Evolutionary conservation across 2,329 filamentous ascomycete species (phyloP).

Genomic region (Trematosphaeria pertusa): DNA sequence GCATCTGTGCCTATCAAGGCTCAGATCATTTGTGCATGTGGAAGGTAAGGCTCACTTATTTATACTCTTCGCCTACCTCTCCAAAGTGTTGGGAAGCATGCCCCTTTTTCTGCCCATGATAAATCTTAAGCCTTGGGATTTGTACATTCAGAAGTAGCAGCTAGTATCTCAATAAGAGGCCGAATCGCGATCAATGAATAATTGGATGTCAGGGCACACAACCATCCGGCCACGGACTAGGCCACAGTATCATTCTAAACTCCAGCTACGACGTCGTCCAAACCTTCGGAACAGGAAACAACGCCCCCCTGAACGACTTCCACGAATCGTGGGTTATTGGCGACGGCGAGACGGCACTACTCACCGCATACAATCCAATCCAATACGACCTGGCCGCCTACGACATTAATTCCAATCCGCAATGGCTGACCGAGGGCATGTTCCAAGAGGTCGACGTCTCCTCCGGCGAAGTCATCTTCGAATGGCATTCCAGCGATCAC

Average conservation of each 20-base stretch:
- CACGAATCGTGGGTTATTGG: conserved; percentile 60
- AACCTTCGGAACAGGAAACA: conserved; percentile 51
- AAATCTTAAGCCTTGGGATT: no score
- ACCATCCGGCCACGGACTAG: conserved; percentile 47
- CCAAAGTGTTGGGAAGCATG: no score
- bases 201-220: no score
- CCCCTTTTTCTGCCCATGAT: no score
- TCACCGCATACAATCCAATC: conserved; percentile 30
- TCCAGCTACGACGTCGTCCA: conserved; percentile 57
- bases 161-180: no score
- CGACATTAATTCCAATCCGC: conserved; percentile 51
- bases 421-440: conserved; percentile 60
- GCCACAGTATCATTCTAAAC: conserved; percentile 62
- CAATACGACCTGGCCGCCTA: conserved; percentile 55
- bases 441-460: conserved; percentile 47
- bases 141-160: no score
- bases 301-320: conserved; percentile 57
- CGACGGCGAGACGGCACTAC: conserved; percentile 49
- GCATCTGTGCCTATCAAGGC: conserved; percentile 57
- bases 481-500: conserved; percentile 66
- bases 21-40: conserved; percentile 61
- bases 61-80: conserved; percentile 46
- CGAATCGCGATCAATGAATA: no score
- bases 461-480: conserved; percentile 63
- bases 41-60: conserved; percentile 40